Evolutionary conservation across 2,329 filamentous ascomycete species (phyloP).

Genomic region (Cordyceps tenuipes): DNA sequence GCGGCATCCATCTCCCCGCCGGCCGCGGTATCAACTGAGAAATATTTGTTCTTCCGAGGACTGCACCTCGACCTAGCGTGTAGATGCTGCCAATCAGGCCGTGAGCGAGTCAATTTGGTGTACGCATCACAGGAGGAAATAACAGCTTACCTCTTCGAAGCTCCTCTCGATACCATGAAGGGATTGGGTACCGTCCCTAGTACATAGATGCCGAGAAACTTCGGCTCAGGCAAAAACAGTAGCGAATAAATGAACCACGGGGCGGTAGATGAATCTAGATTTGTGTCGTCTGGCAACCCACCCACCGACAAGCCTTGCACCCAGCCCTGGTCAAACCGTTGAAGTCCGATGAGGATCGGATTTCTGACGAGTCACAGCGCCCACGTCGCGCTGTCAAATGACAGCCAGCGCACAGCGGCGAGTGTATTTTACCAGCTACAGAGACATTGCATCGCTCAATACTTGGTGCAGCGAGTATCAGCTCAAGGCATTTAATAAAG

Average conservation of each 20-base stretch:
- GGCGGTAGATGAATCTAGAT: constrained; percentile 7
- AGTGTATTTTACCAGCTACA: background rate
- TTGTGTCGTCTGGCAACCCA: constrained; percentile 4
- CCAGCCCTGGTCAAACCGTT: constrained; percentile 4
- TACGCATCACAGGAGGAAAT: too few species aligned
- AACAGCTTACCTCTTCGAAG: too few species aligned
- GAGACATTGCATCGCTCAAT: background rate
- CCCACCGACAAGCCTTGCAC: background rate
- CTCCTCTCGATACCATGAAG: background rate
- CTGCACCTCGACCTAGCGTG: too few species aligned
- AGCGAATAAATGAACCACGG: constrained; percentile 1
- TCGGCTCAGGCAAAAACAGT: constrained; percentile 2
- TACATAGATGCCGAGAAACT: constrained; percentile 11
- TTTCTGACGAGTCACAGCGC: constrained; percentile 1
- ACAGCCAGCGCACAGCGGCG: background rate
- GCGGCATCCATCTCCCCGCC: too few species aligned
- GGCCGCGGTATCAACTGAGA: too few species aligned
- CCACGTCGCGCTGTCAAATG: background rate
- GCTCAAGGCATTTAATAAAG: background rate
- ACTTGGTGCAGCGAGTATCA: background rate
- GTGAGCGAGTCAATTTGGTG: too few species aligned
- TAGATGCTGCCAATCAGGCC: too few species aligned
- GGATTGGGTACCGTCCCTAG: background rate
- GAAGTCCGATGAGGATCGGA: constrained; percentile 11
- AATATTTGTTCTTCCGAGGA: too few species aligned